Conservation (phyloP, 2,329 filamentous ascomycete species). For the Ascochyta pisi region DNA sequence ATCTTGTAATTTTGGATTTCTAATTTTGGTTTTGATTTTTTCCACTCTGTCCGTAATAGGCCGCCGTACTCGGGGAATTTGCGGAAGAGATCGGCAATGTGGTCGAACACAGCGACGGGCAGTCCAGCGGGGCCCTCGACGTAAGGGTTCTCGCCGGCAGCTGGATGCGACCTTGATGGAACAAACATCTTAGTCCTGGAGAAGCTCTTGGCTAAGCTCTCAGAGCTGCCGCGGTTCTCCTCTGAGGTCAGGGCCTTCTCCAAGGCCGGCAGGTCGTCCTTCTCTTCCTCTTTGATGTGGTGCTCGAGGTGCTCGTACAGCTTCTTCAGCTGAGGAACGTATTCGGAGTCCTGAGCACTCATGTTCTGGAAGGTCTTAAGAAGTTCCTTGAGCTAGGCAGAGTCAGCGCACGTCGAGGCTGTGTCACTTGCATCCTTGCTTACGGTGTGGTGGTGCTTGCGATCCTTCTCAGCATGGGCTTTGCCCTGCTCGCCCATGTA, state of each 20-base stretch:
- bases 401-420: background rate
- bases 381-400: constrained; percentile 35
- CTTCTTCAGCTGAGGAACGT: constrained; percentile 34
- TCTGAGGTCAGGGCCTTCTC: constrained; percentile 28
- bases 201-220: constrained; percentile 40
- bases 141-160: constrained; percentile 57
- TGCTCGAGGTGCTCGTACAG: constrained; percentile 29
- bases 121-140: constrained; percentile 64
- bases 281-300: constrained; percentile 45
- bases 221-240: constrained; percentile 28
- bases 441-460: constrained; percentile 44
- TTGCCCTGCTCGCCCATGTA: constrained; percentile 42
- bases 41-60: too few species aligned
- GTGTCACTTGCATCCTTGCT: background rate
- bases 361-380: constrained; percentile 44
- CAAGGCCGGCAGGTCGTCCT: constrained; percentile 39
- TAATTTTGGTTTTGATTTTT: too few species aligned
- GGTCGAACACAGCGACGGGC: constrained; percentile 64
- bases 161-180: constrained; percentile 41
- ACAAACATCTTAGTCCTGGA: constrained; percentile 41
- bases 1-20: too few species aligned
- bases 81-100: constrained; percentile 61
- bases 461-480: constrained; percentile 42
- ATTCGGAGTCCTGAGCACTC: constrained; percentile 27
- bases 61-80: constrained; percentile 57